Base-by-base conservation (phyloP, 768 basidiomycete species). In the Leccinellum rugosiceps region DNA sequence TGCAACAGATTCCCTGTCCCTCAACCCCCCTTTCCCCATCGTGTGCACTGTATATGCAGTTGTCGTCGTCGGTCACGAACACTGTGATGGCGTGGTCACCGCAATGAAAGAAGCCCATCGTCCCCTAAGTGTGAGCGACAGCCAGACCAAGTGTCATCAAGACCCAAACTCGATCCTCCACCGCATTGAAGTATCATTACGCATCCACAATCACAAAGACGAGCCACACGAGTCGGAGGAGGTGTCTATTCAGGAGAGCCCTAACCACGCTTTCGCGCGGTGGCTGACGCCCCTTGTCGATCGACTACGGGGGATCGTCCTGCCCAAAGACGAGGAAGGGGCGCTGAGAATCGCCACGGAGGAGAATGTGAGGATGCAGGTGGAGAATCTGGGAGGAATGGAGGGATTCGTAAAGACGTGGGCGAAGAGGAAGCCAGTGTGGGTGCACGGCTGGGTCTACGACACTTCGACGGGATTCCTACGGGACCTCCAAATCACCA, bases 1-100 rank as follows among this genome's bases (percentile, higher is more conserved):
- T 32, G 14, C 21, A 8, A 14, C 14, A 1, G 8, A 10, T 10
- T 19, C 14, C 4, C 14, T 15, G 19, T 50, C 23, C 49, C 19
- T 31, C 15, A 19, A 9, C 30, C 2, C 8, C 19, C 13, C 17
- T 31, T 49, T 6, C 21, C 4, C 30, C 8, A 66, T 69, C 52
- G 32, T 55, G 10, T 23, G 11, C 4, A 52, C 52, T 55, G 8
- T 25, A 8, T 6, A 52, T 8, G 50, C 62, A 92, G 90, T 94
- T 58, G 77, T 86, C 64, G 75, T 94, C 63, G 90, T 88, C 48
- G 92, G 92, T 13, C 93, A 95, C 72, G 84, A 85, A 21, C 78
- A 84, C 58, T 95, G 93, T 66, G 93, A 90, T 58, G 92, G 91
- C 51, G 87, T 81, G 23, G 69, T 77, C 6, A 82, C 84, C 3